Percentiles rank a stretch among this genome's conserved stretches.
phyloP scores from a whole-genome alignment of 441 rosid genomes.

The Pelargonium exstipulatum region DNA sequence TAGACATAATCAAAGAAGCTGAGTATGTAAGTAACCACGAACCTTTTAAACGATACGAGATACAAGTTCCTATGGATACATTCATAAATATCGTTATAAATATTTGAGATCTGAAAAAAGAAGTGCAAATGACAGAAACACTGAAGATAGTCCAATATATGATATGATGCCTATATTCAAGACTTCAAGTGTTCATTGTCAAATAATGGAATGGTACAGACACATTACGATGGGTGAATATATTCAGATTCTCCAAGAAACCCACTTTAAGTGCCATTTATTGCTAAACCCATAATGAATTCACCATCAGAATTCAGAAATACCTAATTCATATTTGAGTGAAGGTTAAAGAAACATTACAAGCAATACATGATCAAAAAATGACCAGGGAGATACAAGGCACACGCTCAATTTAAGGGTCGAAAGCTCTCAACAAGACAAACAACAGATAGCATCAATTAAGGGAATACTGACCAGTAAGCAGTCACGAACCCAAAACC shows the following conservation, averaged over 20 bases:
- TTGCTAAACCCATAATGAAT: background rate
- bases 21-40: background rate
- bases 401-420: background rate
- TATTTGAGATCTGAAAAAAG: too few relatives aligned
- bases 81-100: too few relatives aligned
- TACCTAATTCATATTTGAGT: background rate
- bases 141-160: background rate
- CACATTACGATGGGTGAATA: background rate
- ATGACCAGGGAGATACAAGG: background rate
- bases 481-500: background rate
- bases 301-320: background rate
- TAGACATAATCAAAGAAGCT: background rate
- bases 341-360: background rate
- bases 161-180: background rate
- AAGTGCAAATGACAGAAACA: background rate
- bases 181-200: background rate
- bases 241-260: background rate
- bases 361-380: background rate
- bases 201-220: background rate
- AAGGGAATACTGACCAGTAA: background rate
- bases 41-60: background rate
- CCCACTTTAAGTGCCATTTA: background rate
- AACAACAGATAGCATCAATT: background rate
- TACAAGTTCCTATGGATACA: background rate
- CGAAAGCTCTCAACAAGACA: background rate